Base-by-base conservation (phyloP, 345 rosid genomes). In the Rhizophora apiculata region DNA sequence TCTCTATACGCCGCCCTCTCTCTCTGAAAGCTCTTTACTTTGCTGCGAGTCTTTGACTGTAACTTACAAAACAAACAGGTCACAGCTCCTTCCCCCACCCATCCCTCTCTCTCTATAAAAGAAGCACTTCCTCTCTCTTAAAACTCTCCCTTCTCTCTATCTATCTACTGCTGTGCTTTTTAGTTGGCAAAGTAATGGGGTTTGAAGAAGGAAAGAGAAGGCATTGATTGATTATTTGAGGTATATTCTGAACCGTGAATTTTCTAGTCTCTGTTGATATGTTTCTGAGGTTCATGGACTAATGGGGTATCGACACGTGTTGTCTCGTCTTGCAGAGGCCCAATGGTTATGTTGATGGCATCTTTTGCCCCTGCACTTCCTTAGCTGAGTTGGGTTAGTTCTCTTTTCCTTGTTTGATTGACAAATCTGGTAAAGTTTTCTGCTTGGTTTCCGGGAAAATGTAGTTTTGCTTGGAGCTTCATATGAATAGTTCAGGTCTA, bases 271-370 rank as follows among this genome's bases (percentile, higher is more conserved):
- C 43, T 7, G 64, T 52, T 48, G 62, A 46, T 6, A 43, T 63
- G 4, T 51, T 30, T 72, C 68, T 21, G 16, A 34, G 11, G n/a
- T 66, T 56, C 59, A 46, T 36, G 20, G 60, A 51, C 57, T 61
- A 21, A 48, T 73, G 67, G 2, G 49, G 62, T 79, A 69, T 83
- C 74, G 85, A 70, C 85, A 82, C 81, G 20, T 49, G 37, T 64
- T 36, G 49, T 57, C 57, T n/a, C 60, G 27, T 21, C 59, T n/a
- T 56, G 27, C 27, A 24, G 67, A 49, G 48, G 20, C 51, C 31
- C 21, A 18, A 18, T 59, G 69, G 51, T 71, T 60, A 71, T 64
- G 68, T 61, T 49, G 61, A 53, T 62, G 65, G 49, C 31, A n/a
- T 63, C 51, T 68, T 53, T 53, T 30, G 65, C 54, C 37, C 21